phyloP scores from a whole-genome alignment of 768 basidiomycete species.

The Kwoniella sp. region DNA sequence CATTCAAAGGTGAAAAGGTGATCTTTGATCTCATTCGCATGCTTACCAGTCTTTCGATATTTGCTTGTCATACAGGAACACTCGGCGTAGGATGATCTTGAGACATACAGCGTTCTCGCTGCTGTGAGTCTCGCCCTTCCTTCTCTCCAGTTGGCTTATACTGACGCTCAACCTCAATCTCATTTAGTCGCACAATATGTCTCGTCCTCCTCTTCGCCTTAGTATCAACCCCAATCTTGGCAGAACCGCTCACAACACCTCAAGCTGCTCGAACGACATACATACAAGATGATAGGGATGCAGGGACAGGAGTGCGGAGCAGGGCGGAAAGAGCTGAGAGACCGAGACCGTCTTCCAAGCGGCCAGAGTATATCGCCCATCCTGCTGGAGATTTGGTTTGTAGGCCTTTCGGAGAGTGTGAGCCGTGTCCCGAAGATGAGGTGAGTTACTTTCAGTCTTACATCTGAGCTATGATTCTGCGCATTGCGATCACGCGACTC shows the following conservation, averaged over 20 bases:
- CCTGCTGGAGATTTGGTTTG: conserved; percentile 52
- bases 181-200: background rate
- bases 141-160: too few relatives aligned
- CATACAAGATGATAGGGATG: background rate
- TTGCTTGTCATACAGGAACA: background rate
- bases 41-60: too few relatives aligned
- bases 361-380: conserved; percentile 37
- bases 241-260: background rate
- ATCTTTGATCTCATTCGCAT: too few relatives aligned
- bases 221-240: background rate
- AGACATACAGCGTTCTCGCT: background rate
- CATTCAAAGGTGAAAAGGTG: too few relatives aligned
- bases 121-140: background rate
- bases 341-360: conserved; percentile 3
- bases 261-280: too few relatives aligned
- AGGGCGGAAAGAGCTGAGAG: conserved; percentile 1
- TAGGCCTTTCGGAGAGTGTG: conserved; percentile 58
- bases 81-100: background rate
- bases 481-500: too few relatives aligned
- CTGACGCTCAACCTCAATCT: too few relatives aligned
- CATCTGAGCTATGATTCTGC: too few relatives aligned
- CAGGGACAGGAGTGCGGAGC: background rate
- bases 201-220: background rate
- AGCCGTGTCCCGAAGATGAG: conserved; percentile 59
- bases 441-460: conserved; percentile 41